A percentile compares a stretch with the other conserved stretches of the same genome.
phyloP scores from a whole-genome alignment of 495 filamentous ascomycete species.

The Lepraria neglecta region DNA sequence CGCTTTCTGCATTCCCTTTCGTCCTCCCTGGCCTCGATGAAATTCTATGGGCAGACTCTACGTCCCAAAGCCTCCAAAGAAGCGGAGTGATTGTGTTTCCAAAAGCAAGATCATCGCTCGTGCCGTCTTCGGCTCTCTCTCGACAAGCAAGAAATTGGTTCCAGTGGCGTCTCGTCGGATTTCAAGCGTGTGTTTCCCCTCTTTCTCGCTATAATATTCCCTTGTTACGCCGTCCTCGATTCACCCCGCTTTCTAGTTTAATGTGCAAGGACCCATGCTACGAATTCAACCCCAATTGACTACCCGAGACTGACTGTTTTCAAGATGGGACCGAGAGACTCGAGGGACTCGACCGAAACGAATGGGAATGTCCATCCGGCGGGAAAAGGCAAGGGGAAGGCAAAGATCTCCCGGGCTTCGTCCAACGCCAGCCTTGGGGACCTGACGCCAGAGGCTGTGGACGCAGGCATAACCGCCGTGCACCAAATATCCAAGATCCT shows the following conservation, averaged over 20 bases:
- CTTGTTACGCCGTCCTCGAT: not conserved
- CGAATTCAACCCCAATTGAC: not conserved
- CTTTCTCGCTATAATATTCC: not conserved
- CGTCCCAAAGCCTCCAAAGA: slow-evolving; percentile 14
- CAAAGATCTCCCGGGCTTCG: slow-evolving; percentile 6
- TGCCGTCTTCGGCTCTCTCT: slow-evolving; percentile 15
- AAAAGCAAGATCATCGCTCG: slow-evolving; percentile 15
- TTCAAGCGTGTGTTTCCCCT: not conserved
- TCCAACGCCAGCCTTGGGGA: slow-evolving; percentile 1
- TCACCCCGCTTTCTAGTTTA: too few species aligned
- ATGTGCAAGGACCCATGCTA: too few species aligned
- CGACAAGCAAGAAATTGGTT: slow-evolving; percentile 1
- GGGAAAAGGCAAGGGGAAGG: not conserved
- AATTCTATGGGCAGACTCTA: slow-evolving; percentile 9
- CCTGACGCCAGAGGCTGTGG: not conserved
- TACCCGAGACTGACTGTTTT: not conserved
- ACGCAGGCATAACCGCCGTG: not conserved
- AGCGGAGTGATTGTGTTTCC: not conserved
- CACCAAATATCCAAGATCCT: slow-evolving; percentile 7
- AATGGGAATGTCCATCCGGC: not conserved
- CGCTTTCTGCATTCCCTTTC: slow-evolving; percentile 1
- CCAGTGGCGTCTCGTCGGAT: slow-evolving; percentile 1
- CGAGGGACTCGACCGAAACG: not conserved
- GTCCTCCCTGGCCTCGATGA: not conserved
- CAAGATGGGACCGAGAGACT: slow-evolving; percentile 3